These are phyloP conservation scores for Oryza nivara DNA, from an alignment of 176 grass and related monocot species.

Conservation along the genomic window DNA sequence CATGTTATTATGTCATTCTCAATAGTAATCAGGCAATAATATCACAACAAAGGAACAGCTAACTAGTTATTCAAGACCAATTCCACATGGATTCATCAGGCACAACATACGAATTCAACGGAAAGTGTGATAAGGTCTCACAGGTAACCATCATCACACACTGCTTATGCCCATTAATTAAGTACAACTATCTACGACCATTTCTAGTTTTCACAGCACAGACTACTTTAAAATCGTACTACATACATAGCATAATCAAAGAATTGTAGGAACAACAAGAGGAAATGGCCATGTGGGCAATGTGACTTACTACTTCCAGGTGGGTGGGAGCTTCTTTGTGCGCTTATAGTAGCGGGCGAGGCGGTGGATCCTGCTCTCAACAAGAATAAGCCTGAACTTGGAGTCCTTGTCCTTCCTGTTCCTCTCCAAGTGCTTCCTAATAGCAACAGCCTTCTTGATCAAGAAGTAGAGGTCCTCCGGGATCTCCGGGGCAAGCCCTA, in stretches of 20 bases:
- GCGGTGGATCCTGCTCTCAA: constrained; percentile 94
- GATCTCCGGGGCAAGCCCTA: constrained; percentile 76
- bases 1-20: not conserved
- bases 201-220: not conserved
- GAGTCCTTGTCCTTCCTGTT: constrained; percentile 98
- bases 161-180: too few relatives aligned
- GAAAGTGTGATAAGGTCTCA: not conserved
- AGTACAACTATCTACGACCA: not conserved
- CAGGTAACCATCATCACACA: not conserved
- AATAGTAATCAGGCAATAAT: not conserved
- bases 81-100: not conserved
- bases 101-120: too few relatives aligned
- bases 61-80: not conserved
- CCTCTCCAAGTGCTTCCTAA: constrained; percentile 95
- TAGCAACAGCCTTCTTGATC: constrained; percentile 91
- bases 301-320: constrained; percentile 89
- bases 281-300: not conserved
- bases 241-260: not conserved
- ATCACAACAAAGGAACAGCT: not conserved
- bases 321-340: constrained; percentile 91
- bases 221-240: not conserved
- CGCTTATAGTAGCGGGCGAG: constrained; percentile 97
- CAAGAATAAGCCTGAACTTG: constrained; percentile 90
- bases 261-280: not conserved
- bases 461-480: constrained; percentile 88